Base-by-base conservation (phyloP, 2,329 filamentous ascomycete species). In the Cladosporium velox region DNA sequence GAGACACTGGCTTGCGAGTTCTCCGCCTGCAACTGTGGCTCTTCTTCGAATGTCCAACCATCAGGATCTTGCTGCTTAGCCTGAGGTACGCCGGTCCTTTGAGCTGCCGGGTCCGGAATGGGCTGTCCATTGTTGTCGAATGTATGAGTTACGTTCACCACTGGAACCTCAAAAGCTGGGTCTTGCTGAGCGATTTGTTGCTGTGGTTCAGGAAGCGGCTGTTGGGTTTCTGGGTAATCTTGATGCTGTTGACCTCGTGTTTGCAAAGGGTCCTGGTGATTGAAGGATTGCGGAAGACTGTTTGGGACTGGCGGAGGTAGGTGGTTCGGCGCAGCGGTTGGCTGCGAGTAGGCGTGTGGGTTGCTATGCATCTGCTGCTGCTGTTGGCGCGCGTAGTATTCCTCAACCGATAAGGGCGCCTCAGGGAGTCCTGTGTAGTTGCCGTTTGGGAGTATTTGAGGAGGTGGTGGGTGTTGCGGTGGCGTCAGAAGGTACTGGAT, bases 41-140 rank as follows among this genome's bases (percentile, higher is more conserved):
- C 85, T 66, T 97, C 93, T 64, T 94, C 92, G 71, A 99, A 99
- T 74, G 96, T 93, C 95, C 95, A 99, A 10, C 87, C 91, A 73
- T 97, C 93, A 0, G 80, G 67, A 74, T 88, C 85, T 44, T 64
- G 70, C 65, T 72, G 70, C 58, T 70, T 65, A n/a, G 52, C 52
- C 44, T 69, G 68, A 12, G 68, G 67, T n/a, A 57, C 32, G 35
- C 63, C 57, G 10, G 51, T 64, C 35, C 61, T 69, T 44, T 65
- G 64, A 10, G 62, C n/a, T 51, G 71, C 70, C n/a, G 82, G 51
- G 59, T 84, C 82, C 67, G 77, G 73, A 58, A 86, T 78, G 59
- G 84, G 83, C 59, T 85, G 80, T 24, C 86, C 86, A 71, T 85
- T 85, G 28, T 79, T 79, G 72, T 90, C 87, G 69, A 84, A 89